Base-by-base conservation (phyloP, 1,284 basidiomycete species). In the Pholiota adiposa region DNA sequence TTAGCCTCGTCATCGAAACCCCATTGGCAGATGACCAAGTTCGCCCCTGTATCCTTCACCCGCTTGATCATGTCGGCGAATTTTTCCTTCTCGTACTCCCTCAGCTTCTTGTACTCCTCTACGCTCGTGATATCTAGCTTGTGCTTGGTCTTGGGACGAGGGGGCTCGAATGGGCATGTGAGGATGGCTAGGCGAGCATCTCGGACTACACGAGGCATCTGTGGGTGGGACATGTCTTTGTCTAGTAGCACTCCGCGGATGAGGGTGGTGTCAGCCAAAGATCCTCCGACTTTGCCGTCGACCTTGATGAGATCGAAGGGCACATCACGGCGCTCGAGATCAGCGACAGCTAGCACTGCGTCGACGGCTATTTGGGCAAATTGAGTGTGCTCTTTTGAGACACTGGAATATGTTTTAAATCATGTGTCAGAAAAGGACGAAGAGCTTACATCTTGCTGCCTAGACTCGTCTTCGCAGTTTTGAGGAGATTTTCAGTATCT, bases 1-100 rank as follows among this genome's bases (percentile, higher is more conserved):
- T 99, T 99, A 58, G 97, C 97, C 79, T 99, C 97, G 74, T 99
- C 97, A 72, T 99, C 97, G 73, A 99, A 99, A 64, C 97, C 97
- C 97, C 97, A 99, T 75, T 99, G 97, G 77, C 97, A 99, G 69
- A 99, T 97, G 67, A 99, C 97, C 60, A 99, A 79, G 77, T 99
- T 99, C 25, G 97, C 96, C 31, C 97, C 97, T n/a, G 95, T 92
- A 71, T 98, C 92, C 78, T 98, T 98, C 65, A 99, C 96, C 72
- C 87, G 84, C 77, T 93, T 92, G 78, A 99, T 98, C 97, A 99
- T 99, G 71, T 96, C 90, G 67, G 87, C 83, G 71, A 99, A 99
- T 79, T 97, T 99, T 71, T 92, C 89, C 78, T 93, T 93, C 79
- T 99, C 97, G 74, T 99, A 99, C 64, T 90, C 91, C 66, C 94